Conservation (phyloP, 1,284 basidiomycete genomes). For the Tetrapyrgos nigripes region DNA sequence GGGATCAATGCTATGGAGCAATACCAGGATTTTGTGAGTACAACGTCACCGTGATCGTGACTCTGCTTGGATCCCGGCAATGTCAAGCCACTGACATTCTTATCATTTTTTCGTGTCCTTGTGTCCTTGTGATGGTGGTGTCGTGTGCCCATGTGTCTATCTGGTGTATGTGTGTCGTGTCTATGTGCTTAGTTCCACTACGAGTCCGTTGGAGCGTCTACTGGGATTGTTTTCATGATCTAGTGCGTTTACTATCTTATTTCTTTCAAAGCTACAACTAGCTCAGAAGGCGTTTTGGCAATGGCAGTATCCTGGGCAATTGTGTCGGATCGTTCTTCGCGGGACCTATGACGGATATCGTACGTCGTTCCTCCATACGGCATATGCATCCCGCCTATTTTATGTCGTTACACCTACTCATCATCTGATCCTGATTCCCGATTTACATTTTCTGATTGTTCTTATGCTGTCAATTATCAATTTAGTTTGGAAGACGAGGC, state of each 20-base stretch:
- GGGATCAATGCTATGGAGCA: slow-evolving; percentile 36
- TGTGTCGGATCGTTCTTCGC: slow-evolving; percentile 32
- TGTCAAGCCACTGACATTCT: not conserved
- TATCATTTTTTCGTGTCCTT: too few species aligned
- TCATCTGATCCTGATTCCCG: not conserved
- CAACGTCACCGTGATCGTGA: not conserved
- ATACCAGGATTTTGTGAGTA: slow-evolving; percentile 29
- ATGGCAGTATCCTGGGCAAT: slow-evolving; percentile 31
- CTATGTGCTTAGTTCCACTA: slow-evolving; percentile 24
- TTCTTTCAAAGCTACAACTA: not conserved
- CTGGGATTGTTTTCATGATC: slow-evolving; percentile 34
- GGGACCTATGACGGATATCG: slow-evolving; percentile 31
- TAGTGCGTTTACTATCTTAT: slow-evolving; percentile 16
- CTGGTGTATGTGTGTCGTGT: not conserved
- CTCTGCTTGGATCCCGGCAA: not conserved
- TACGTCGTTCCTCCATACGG: slow-evolving; percentile 13
- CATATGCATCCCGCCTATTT: too few species aligned
- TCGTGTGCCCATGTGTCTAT: not conserved
- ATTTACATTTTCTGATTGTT: not conserved
- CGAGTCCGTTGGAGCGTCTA: slow-evolving; percentile 19
- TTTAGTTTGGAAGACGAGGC: slow-evolving; percentile 29
- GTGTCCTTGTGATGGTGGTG: not conserved
- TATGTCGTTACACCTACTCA: too few species aligned
- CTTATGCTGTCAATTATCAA: not conserved
- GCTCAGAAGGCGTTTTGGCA: not conserved